Percentiles rank a stretch among this genome's conserved stretches.
Evolutionary conservation across 2,329 filamentous ascomycete species (phyloP).

Genomic region (Xylaria sp.): DNA sequence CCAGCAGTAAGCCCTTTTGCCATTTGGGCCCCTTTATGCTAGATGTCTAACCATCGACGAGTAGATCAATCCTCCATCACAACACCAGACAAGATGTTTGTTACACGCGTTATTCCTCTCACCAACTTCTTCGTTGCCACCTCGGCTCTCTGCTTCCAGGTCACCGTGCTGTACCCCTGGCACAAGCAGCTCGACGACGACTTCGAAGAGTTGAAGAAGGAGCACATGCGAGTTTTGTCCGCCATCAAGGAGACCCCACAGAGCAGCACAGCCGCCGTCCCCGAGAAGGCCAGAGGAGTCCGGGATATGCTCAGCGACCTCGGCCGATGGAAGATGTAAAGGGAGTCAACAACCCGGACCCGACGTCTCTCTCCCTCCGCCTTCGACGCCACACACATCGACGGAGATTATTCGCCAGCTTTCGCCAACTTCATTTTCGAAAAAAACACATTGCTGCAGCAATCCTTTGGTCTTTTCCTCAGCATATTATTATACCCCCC

Average conservation of each 20-base stretch:
- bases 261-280: conserved; percentile 26
- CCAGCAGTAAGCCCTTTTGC: neutral
- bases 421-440: too few relatives aligned
- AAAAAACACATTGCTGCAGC: conserved; percentile 3
- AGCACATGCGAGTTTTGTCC: conserved; percentile 45
- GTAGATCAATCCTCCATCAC: neutral
- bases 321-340: conserved; percentile 15
- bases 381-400: too few relatives aligned
- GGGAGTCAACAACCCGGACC: neutral
- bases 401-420: too few relatives aligned
- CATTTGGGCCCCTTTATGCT: neutral
- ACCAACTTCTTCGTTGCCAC: conserved; percentile 62
- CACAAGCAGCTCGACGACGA: conserved; percentile 59
- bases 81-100: conserved; percentile 26
- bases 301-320: conserved; percentile 28
- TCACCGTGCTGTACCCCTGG: conserved; percentile 67
- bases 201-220: conserved; percentile 54
- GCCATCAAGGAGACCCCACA: conserved; percentile 33
- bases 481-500: conserved; percentile 15
- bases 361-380: conserved; percentile 6
- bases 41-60: neutral
- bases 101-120: conserved; percentile 48
- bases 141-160: conserved; percentile 61
- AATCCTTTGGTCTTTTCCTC: conserved; percentile 7
- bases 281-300: conserved; percentile 29